A percentile compares a stretch with the other conserved stretches of the same genome.
phyloP scores from a whole-genome alignment of 2,329 filamentous ascomycete genomes.

The Colletotrichum tofieldiae region DNA sequence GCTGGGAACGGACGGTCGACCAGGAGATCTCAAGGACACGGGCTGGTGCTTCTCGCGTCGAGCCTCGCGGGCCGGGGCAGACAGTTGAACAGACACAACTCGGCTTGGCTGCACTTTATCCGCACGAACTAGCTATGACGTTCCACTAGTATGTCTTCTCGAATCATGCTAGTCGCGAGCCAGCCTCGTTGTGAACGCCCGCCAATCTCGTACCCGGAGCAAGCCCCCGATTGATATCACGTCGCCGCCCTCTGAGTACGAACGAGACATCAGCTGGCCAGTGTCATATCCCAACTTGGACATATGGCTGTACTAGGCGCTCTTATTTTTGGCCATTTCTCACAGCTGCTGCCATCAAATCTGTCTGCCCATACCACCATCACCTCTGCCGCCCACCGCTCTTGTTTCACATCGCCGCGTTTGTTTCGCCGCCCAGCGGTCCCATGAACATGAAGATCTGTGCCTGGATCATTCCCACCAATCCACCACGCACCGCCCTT shows the following conservation, averaged over 20 bases:
- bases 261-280: conserved; percentile 28
- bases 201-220: conserved; percentile 26
- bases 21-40: conserved; percentile 27
- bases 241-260: conserved; percentile 30
- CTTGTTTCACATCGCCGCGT: conserved; percentile 42
- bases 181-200: conserved; percentile 26
- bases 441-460: conserved; percentile 35
- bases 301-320: not conserved
- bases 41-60: conserved; percentile 24
- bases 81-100: conserved; percentile 16
- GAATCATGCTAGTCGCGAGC: conserved; percentile 15
- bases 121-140: conserved; percentile 19
- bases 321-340: conserved; percentile 34
- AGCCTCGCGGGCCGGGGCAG: conserved; percentile 19
- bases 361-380: conserved; percentile 21
- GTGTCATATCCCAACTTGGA: conserved; percentile 10
- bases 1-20: conserved; percentile 35
- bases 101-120: conserved; percentile 7
- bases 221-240: conserved; percentile 26
- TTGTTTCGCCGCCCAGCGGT: conserved; percentile 37
- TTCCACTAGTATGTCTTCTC: conserved; percentile 16
- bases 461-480: conserved; percentile 25
- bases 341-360: conserved; percentile 41
- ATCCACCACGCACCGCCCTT: conserved; percentile 33
- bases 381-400: conserved; percentile 37